Evolutionary conservation across 2,329 filamentous ascomycete species (phyloP), one percentile per base, ranked within the genome.

Genomic region (Mollisiaceae sp.): DNA sequence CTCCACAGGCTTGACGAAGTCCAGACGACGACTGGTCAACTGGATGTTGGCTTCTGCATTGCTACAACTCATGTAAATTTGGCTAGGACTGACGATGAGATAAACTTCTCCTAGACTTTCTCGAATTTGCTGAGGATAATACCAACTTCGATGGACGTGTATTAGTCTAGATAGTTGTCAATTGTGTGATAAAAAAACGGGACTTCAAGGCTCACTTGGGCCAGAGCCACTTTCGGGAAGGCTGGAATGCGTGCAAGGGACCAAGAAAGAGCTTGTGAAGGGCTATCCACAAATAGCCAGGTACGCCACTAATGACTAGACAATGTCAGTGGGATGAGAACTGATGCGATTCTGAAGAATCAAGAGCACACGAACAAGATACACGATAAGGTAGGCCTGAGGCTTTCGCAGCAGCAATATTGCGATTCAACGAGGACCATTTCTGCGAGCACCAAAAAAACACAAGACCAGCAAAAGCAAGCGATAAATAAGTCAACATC

Each of bases 1-100:
- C 47, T 71, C 65, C 65, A 69, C 62, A 4, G 72, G 72, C 65
- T 75, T 75, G 8, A 67, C 61, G 58, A 75, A 75, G 38, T 74
- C 73, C 35, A 63, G 66, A 18, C 67, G 66, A 15, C 71, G 68
- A 12, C 60, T 63, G 5, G 67, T 65, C 36, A 74, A 59, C 58
- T 75, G 71, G 15, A 69, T 59, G 18, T 69, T 68, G 24, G 69
- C 68, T 43, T 71, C 68, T 3, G 70, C 63, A 63, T 72, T 68
- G 47, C 65, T 68, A 39, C 65, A 65, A 45, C 65, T 70, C 41
- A 71, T 66, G 57, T 66, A 65, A n/a, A 69, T 66, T 24, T 68
- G 64, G 12, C 47, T 38, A 6, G 69, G 69, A 0, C 65, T 68
- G 32, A 73, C 69, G 41, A 69, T 72, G 61, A 74, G 59, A 56